Percentiles rank a stretch among this genome's conserved stretches.
Evolutionary conservation across 2,329 filamentous ascomycete species (phyloP).

Genomic region (Tympanopsis confertula): DNA sequence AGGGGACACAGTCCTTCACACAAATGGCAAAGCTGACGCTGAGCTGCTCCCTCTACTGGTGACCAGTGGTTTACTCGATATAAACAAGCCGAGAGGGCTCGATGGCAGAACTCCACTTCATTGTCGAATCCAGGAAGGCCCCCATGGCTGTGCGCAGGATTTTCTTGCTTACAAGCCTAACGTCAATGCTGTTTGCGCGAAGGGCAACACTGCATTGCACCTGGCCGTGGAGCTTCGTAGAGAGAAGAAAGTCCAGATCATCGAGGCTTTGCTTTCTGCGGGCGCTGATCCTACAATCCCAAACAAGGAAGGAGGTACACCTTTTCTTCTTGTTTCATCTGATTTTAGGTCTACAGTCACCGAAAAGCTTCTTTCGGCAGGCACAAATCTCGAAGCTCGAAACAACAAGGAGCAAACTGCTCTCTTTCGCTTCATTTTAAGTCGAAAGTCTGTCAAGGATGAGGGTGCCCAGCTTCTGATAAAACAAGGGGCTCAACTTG

Average conservation of each 20-base stretch:
- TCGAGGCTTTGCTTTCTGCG: neutral
- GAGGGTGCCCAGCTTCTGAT: conserved; percentile 5
- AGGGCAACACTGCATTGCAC: conserved; percentile 14
- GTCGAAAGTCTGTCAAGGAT: no score
- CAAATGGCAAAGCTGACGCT: conserved; percentile 6
- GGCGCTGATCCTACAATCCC: neutral
- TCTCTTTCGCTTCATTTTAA: neutral
- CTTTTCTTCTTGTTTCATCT: neutral
- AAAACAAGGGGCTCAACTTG: conserved; percentile 1
- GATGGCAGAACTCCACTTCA: conserved; percentile 6
- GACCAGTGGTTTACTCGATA: conserved; percentile 1
- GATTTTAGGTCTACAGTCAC: neutral
- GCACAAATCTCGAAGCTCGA: neutral
- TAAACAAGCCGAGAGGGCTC: conserved; percentile 5
- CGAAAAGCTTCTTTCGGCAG: neutral
- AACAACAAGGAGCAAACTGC: neutral
- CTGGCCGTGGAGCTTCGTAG: neutral
- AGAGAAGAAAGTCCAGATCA: neutral
- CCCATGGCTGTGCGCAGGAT: conserved; percentile 8
- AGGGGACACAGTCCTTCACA: conserved; percentile 6
- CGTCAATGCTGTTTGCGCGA: conserved; percentile 6
- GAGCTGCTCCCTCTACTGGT: conserved; percentile 3
- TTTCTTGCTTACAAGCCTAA: conserved; percentile 7
- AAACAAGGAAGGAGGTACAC: neutral
- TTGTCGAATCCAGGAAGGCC: conserved; percentile 9